phyloP scores from a whole-genome alignment of 1,284 basidiomycete genomes.

The Mycena citricolor region DNA sequence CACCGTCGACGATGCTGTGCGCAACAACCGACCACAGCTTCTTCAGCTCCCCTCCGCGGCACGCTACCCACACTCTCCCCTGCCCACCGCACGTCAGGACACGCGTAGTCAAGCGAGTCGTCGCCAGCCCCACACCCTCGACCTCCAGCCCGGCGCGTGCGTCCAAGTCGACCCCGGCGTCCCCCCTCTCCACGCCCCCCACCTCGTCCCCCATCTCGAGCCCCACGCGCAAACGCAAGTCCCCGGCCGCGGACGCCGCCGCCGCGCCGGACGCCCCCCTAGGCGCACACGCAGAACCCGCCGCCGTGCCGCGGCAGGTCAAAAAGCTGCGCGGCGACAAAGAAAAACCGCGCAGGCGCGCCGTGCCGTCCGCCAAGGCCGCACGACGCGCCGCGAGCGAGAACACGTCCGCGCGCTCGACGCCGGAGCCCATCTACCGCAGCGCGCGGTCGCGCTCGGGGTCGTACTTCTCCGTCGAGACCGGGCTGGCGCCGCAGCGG shows the following conservation, averaged over 20 bases:
- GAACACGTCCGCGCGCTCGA: constrained; percentile 37
- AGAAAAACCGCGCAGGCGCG: constrained; percentile 33
- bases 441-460: constrained; percentile 51
- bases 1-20: too few relatives aligned
- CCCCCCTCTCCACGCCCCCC: constrained; percentile 20
- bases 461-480: constrained; percentile 39
- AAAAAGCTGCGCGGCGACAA: constrained; percentile 38
- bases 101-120: constrained; percentile 5
- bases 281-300: too few relatives aligned
- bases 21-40: too few relatives aligned
- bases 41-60: too few relatives aligned
- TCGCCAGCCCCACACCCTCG: background rate
- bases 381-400: constrained; percentile 43
- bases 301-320: constrained; percentile 35
- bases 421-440: constrained; percentile 50
- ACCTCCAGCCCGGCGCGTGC: constrained; percentile 17
- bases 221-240: constrained; percentile 20
- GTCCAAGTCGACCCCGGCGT: constrained; percentile 14
- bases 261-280: constrained; percentile 20
- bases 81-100: too few relatives aligned
- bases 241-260: constrained; percentile 13
- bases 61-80: too few relatives aligned
- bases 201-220: constrained; percentile 19
- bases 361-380: constrained; percentile 32
- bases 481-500: constrained; percentile 29